A percentile compares a stretch with the other conserved stretches of the same genome.
Conservation (phyloP, 768 basidiomycete genomes). For the Tulasnella sp. region DNA sequence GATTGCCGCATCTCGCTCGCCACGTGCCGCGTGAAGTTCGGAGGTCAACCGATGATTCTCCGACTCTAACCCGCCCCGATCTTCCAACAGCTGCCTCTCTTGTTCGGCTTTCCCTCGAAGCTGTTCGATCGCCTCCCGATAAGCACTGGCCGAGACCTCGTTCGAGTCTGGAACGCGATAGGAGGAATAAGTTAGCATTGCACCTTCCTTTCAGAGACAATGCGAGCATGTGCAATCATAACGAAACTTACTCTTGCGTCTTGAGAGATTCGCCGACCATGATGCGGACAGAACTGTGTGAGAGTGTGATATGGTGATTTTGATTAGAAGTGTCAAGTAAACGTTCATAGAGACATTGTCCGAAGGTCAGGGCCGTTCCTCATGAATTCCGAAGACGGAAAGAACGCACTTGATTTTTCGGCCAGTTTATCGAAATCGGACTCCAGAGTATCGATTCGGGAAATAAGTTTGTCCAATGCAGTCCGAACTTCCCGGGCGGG, state of each 20-base stretch:
- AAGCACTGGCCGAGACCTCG: constrained; percentile 64
- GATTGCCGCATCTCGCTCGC: constrained; percentile 33
- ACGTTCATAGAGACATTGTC: not conserved
- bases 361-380: not conserved
- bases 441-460: constrained; percentile 70
- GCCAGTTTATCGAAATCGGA: constrained; percentile 76
- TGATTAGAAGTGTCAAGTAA: not conserved
- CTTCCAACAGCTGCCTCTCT: constrained; percentile 47
- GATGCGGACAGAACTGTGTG: constrained; percentile 63
- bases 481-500: constrained; percentile 53
- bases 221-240: not conserved
- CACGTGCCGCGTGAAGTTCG: constrained; percentile 33
- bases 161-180: constrained; percentile 30
- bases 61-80: constrained; percentile 41
- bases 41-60: constrained; percentile 46
- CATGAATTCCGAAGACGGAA: not conserved
- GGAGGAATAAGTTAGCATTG: constrained; percentile 1
- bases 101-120: constrained; percentile 48
- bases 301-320: too few relatives aligned
- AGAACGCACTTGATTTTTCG: constrained; percentile 62
- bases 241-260: constrained; percentile 52
- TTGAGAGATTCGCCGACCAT: constrained; percentile 45
- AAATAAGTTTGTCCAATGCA: constrained; percentile 55
- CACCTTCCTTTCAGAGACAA: not conserved
- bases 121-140: constrained; percentile 59